Evolutionary conservation across 108 stramenopile genomes (phyloP).

Genomic region (Conticribra guillardii): DNA sequence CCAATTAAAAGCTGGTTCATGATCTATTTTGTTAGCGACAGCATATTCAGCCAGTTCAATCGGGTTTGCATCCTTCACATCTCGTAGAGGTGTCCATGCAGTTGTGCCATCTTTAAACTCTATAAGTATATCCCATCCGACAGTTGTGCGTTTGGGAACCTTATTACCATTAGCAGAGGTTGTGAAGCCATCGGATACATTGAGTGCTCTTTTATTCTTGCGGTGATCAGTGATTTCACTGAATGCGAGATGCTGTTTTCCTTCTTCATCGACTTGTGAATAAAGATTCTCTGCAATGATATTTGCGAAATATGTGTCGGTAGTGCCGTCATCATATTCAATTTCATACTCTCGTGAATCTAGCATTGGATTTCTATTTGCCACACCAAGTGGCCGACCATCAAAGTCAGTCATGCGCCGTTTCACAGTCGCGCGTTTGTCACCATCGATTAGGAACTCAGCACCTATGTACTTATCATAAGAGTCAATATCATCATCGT

Average conservation of each 20-base stretch:
- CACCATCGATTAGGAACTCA: neutral
- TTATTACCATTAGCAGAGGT: neutral
- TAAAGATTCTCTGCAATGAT: slow-evolving; percentile 19
- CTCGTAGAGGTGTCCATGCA: neutral
- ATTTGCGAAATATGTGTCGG: slow-evolving; percentile 9
- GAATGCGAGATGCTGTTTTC: slow-evolving; percentile 3
- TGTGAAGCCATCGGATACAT: neutral
- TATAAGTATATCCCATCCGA: neutral
- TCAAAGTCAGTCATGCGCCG: neutral
- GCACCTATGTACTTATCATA: neutral
- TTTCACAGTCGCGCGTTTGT: too few relatives aligned
- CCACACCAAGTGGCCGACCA: slow-evolving; percentile 3
- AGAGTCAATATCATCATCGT: too few relatives aligned
- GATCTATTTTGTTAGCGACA: neutral
- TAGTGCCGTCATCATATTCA: slow-evolving; percentile 11
- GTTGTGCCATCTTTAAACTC: neutral
- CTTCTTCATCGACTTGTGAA: slow-evolving; percentile 9
- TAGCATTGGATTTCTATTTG: slow-evolving; percentile 9
- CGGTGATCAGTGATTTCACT: slow-evolving; percentile 10
- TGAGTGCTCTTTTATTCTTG: slow-evolving; percentile 1
- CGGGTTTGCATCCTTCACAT: neutral
- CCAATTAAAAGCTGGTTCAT: neutral
- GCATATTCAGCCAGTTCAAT: neutral
- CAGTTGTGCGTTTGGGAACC: neutral
- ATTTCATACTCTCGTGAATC: slow-evolving; percentile 11